Base-by-base conservation (phyloP, 106 monocot species). In the Posidonia australis region DNA sequence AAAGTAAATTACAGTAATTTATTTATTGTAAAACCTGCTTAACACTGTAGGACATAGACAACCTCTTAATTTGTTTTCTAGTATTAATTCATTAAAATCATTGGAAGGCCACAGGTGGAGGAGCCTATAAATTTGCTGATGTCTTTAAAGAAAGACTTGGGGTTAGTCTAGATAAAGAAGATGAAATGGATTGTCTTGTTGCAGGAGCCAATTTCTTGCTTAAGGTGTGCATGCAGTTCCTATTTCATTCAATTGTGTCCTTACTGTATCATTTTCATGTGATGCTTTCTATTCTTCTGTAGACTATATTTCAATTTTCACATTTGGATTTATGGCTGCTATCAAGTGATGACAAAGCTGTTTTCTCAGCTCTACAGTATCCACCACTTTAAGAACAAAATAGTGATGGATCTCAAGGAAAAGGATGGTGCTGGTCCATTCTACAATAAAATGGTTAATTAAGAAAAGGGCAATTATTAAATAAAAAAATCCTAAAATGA, bases 151-250 rank as follows among this genome's bases (percentile, higher is more conserved):
- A 90, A 71, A 80, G 77, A 54, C 82, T 96, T 54, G 94, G 94
- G 21, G 68, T 96, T 75, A 84, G 87, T 68, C 80, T 96, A 58
- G 94, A 96, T 44, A 96, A 96, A 74, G 87, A 90, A 74, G 94
- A 96, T 77, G 94, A 96, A 81, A 90, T 96, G 94, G 78, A 72
- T 71, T 87, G 94, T 72, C 90, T 96, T 72, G 94, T 96, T 32
- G 73, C 86, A 76, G 94, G 94, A 72, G 94, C 86, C 36, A 96
- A 90, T 79, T 96, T 96, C 75, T 87, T 96, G 78, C 90, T 96
- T 17, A 90, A 90, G 82, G 94, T 96, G n/a, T n/a, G n/a, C n/a
- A n/a, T n/a, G 20, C 64, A 72, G 51, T 70, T 9, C 65, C 44
- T 44, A 14, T 66, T 6, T 64, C 44, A 57, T 46, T 64, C 18